A percentile compares a stretch with the other conserved stretches of the same genome.
Evolutionary conservation across 805 yeast genomes (phyloP).

Genomic region (Candida fluviatilis): DNA sequence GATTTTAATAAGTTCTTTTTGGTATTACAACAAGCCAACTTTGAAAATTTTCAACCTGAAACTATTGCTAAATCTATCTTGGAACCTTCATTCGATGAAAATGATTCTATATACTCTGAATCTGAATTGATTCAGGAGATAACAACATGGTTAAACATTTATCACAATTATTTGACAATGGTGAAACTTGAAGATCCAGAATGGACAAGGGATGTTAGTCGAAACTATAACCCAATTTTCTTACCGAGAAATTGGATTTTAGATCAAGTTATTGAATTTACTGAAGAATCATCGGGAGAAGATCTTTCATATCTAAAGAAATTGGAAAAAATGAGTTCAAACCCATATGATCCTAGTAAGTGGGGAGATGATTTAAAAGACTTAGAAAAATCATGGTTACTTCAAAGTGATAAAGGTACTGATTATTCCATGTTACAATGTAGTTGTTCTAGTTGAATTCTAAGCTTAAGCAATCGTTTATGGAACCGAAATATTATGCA

Average conservation of each 20-base stretch:
- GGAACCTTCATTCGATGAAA: constrained; percentile 19
- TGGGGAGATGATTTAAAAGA: constrained; percentile 69
- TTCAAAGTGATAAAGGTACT: constrained; percentile 47
- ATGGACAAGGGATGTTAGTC: constrained; percentile 27
- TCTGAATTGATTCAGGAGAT: constrained; percentile 41
- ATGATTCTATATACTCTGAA: constrained; percentile 16
- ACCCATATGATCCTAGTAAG: constrained; percentile 66
- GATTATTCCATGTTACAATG: constrained; percentile 64
- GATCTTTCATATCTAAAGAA: constrained; percentile 53
- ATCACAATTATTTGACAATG: constrained; percentile 40
- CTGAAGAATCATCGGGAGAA: constrained; percentile 46
- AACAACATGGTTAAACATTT: constrained; percentile 50
- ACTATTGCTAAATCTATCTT: constrained; percentile 17
- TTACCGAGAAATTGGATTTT: constrained; percentile 83
- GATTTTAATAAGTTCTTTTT: constrained; percentile 83
- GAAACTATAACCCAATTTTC: constrained; percentile 65
- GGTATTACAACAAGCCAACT: constrained; percentile 46
- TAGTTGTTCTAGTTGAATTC: constrained; percentile 54
- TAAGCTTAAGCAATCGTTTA: too few relatives aligned
- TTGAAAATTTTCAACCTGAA: constrained; percentile 15
- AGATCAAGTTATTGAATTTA: constrained; percentile 68
- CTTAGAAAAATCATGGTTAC: constrained; percentile 50
- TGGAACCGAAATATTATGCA: too few relatives aligned
- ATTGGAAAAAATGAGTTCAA: constrained; percentile 62
- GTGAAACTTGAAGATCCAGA: constrained; percentile 28